These are phyloP conservation scores for Blastobotrys indianensis DNA, from an alignment of 1,139 yeast species.

Conservation along the genomic window DNA sequence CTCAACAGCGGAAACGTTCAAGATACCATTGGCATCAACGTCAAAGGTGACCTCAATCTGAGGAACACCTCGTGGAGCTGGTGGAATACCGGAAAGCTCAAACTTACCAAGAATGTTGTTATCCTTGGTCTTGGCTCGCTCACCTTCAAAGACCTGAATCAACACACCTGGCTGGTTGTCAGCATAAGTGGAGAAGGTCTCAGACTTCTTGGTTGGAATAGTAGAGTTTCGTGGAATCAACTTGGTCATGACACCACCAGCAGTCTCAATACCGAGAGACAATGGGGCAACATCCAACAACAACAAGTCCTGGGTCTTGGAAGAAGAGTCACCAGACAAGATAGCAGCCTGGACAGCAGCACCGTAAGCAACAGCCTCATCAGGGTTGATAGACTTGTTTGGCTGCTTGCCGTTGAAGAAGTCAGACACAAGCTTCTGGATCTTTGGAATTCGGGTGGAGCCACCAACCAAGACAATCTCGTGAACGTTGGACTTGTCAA, in stretches of 20 bases:
- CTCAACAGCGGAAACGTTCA: slow-evolving; percentile 89
- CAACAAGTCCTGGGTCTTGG: slow-evolving; percentile 78
- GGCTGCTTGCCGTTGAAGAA: slow-evolving; percentile 92
- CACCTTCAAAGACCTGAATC: slow-evolving; percentile 96
- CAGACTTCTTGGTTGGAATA: slow-evolving; percentile 92
- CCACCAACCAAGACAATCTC: slow-evolving; percentile 96
- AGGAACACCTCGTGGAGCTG: slow-evolving; percentile 98
- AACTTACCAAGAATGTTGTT: slow-evolving; percentile 94
- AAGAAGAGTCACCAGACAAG: slow-evolving; percentile 73
- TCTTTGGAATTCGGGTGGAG: slow-evolving; percentile 98
- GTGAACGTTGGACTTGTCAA: slow-evolving; percentile 75
- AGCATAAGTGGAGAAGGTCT: slow-evolving; percentile 87
- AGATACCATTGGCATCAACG: slow-evolving; percentile 90
- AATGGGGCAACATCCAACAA: slow-evolving; percentile 90
- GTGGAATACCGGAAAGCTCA: slow-evolving; percentile 92
- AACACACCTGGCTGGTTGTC: slow-evolving; percentile 97
- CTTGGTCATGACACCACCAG: slow-evolving; percentile 98
- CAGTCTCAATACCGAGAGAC: slow-evolving; percentile 93
- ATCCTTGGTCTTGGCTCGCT: slow-evolving; percentile 92
- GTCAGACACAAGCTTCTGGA: slow-evolving; percentile 86
- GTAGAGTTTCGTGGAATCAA: slow-evolving; percentile 95
- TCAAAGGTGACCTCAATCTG: slow-evolving; percentile 93
- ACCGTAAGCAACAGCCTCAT: slow-evolving; percentile 96
- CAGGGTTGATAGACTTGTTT: slow-evolving; percentile 94
- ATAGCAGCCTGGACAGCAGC: slow-evolving; percentile 98